phyloP scores from a whole-genome alignment of 352 stramenopile species.

The Pythium folliculosum region DNA sequence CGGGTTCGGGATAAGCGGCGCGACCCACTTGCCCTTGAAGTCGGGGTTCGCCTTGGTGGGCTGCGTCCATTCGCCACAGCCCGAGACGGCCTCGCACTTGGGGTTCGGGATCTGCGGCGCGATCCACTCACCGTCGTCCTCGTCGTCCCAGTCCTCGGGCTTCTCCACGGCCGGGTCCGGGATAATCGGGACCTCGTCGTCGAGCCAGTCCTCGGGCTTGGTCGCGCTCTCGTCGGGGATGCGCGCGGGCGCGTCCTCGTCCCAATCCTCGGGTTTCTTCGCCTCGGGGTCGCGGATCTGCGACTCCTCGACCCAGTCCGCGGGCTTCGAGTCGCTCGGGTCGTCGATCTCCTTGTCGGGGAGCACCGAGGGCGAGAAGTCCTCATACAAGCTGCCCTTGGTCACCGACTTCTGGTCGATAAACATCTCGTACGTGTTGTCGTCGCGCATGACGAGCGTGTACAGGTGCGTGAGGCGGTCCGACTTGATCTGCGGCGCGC shows the following conservation, averaged over 20 bases:
- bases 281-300: constrained; percentile 89
- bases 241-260: constrained; percentile 86
- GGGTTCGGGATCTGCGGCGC: constrained; percentile 89
- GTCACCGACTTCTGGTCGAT: constrained; percentile 87
- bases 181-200: constrained; percentile 81
- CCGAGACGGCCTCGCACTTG: constrained; percentile 76
- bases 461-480: constrained; percentile 92
- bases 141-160: constrained; percentile 94
- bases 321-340: constrained; percentile 88
- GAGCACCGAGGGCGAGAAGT: constrained; percentile 85
- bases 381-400: constrained; percentile 79
- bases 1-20: constrained; percentile 91
- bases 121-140: constrained; percentile 92
- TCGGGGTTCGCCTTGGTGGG: constrained; percentile 89
- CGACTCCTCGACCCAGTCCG: constrained; percentile 91
- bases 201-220: constrained; percentile 92
- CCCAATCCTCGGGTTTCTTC: constrained; percentile 92
- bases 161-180: constrained; percentile 77
- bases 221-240: constrained; percentile 85
- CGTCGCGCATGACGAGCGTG: constrained; percentile 89
- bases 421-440: constrained; percentile 92
- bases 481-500: constrained; percentile 74
- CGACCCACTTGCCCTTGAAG: constrained; percentile 93
- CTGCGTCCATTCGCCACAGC: constrained; percentile 91
- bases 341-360: constrained; percentile 93